Evolutionary conservation across 768 basidiomycete genomes (phyloP), one percentile per base, ranked within the genome.

Genomic region (Dioszegia aurantiaca): DNA sequence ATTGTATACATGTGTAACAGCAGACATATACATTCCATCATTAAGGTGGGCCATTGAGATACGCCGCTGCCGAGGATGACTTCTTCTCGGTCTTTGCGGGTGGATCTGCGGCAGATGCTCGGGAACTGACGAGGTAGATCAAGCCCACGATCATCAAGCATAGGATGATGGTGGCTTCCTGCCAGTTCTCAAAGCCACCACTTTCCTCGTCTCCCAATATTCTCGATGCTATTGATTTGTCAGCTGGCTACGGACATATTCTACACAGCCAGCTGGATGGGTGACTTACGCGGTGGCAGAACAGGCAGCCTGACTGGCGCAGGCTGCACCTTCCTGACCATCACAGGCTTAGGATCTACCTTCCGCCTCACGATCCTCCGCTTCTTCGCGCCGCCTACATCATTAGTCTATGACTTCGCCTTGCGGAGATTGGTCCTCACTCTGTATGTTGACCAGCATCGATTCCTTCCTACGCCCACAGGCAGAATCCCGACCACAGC

Each of bases 151-250:
- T 61, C 31, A 65, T 68, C 43, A 72, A 54, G 37, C 64, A 66
- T 3, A 72, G 60, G n/a, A 72, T 64, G 42, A 72, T 64, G 4
- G 70, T 72, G 4, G 67, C 67, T 52, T 72, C 70, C 30, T 72
- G 70, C 70, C 70, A 72, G 40, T 65, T 68, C 30, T 72, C 70
- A 36, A 66, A 17, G 6, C 52, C 65, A 1, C 55, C 40, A 26
- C 41, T 43, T 27, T 55, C 51, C 19, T 53, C 48, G 11, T 33
- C n/a, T n/a, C 55, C 14, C 11, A 55, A 46, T 28, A 26, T 21
- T 19, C 17, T n/a, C 11, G 21, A 27, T 23, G 54, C 54, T 55
- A 42, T 10, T 6, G 33, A 24, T n/a, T n/a, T 40, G 12, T 40
- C 39, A 54, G 27, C 14, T 28, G 27, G 9, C n/a, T 2, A 2